Evolutionary conservation across 2,329 filamentous ascomycete genomes (phyloP).

Genomic region (Orbilia brochopaga): DNA sequence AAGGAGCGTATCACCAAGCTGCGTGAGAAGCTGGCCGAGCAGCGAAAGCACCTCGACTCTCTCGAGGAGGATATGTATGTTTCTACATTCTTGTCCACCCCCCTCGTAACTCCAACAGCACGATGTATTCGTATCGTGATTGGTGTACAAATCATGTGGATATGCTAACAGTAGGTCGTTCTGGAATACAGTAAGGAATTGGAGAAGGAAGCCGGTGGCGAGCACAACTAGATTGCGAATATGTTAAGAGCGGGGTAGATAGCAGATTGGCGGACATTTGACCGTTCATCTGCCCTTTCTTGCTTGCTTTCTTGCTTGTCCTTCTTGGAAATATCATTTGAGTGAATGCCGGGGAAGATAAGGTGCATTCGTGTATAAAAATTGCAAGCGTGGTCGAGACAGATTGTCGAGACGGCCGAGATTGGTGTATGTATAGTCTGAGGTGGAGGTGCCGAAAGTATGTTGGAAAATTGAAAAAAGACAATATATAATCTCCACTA

Average conservation of each 20-base stretch:
- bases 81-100: background rate
- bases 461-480: background rate
- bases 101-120: background rate
- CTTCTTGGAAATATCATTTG: too few species aligned
- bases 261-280: too few species aligned
- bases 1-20: conserved; percentile 84
- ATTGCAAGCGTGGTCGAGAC: too few species aligned
- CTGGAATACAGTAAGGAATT: conserved; percentile 31
- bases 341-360: too few species aligned
- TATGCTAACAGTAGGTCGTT: background rate
- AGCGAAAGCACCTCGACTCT: conserved; percentile 82
- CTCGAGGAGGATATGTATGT: conserved; percentile 63
- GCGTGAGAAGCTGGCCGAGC: conserved; percentile 73
- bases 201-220: conserved; percentile 43
- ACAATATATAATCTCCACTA: background rate
- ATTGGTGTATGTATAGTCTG: background rate
- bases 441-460: background rate
- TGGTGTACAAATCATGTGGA: background rate
- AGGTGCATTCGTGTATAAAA: too few species aligned
- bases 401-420: background rate
- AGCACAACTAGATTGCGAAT: conserved; percentile 36
- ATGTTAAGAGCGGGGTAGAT: background rate
- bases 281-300: too few species aligned
- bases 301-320: too few species aligned
- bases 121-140: background rate